A percentile compares a stretch with the other conserved stretches of the same genome.
Evolutionary conservation across 2,329 filamentous ascomycete species (phyloP).

Genomic region (Trichoderma pleuroti): DNA sequence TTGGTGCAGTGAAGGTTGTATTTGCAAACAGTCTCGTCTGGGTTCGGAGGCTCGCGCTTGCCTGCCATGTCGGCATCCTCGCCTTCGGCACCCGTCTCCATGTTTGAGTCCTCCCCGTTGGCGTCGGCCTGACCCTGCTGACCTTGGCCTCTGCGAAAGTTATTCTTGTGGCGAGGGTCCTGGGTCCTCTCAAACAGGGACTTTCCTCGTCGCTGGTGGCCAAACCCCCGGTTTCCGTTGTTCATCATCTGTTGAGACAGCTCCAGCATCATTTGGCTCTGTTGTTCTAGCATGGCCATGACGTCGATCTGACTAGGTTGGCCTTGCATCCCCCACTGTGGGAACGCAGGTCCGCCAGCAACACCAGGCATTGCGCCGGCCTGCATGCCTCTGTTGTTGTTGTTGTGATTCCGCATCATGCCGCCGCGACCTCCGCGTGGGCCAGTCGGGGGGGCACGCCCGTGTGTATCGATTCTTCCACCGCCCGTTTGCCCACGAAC

Average conservation of each 20-base stretch:
- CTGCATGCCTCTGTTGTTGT: constrained; percentile 30
- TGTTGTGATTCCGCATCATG: constrained; percentile 49
- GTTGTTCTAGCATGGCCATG: constrained; percentile 81
- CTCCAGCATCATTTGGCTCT: constrained; percentile 81
- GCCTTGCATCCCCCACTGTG: constrained; percentile 37
- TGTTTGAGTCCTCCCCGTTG: constrained; percentile 35
- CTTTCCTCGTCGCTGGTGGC: constrained; percentile 43
- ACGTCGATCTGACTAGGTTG: constrained; percentile 51
- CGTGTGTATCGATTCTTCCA: constrained; percentile 78
- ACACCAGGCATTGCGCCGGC: constrained; percentile 6
- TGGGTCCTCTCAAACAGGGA: constrained; percentile 75
- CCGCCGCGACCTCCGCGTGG: constrained; percentile 56
- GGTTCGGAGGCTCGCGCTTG: constrained; percentile 52
- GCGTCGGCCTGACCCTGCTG: constrained; percentile 32
- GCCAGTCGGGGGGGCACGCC: constrained; percentile 67
- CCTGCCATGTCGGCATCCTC: constrained; percentile 66
- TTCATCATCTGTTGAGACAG: constrained; percentile 62
- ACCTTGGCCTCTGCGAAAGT: constrained; percentile 50
- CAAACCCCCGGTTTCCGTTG: constrained; percentile 44
- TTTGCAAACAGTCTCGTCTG: constrained; percentile 73
- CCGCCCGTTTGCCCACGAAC: constrained; percentile 68
- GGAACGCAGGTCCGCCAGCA: constrained; percentile 12
- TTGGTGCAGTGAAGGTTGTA: constrained; percentile 89
- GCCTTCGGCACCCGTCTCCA: constrained; percentile 38
- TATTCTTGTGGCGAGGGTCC: constrained; percentile 45